These are phyloP conservation scores for Debaryomyces hansenii DNA, from an alignment of 805 yeast genomes.

Conservation along the genomic window DNA sequence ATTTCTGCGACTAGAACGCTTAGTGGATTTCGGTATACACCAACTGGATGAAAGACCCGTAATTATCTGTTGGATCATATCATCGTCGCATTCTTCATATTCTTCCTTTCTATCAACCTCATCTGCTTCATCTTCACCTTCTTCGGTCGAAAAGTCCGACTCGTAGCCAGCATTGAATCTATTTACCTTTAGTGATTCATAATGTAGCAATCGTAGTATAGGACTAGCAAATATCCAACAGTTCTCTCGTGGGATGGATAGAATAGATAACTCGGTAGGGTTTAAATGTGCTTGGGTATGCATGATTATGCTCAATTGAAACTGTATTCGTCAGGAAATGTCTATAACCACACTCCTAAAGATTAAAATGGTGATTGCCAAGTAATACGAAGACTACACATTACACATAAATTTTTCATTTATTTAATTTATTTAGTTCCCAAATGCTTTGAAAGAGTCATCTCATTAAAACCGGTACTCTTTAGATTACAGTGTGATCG, in stretches of 20 bases:
- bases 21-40: too few species aligned
- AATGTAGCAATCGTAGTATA: conserved; percentile 46
- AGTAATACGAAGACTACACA: too few species aligned
- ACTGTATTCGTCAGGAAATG: too few species aligned
- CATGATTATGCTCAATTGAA: conserved; percentile 17
- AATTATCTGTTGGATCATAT: too few species aligned
- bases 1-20: too few species aligned
- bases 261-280: conserved; percentile 45
- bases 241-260: conserved; percentile 52
- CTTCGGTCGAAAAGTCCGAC: background rate
- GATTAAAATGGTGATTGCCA: too few species aligned
- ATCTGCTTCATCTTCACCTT: conserved; percentile 17
- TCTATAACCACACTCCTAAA: too few species aligned
- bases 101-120: conserved; percentile 5
- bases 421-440: too few species aligned
- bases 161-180: conserved; percentile 3
- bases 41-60: too few species aligned
- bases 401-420: too few species aligned
- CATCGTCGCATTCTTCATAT: too few species aligned
- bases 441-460: too few species aligned
- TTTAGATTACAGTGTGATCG: background rate
- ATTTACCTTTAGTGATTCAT: conserved; percentile 24
- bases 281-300: conserved; percentile 51
- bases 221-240: conserved; percentile 57
- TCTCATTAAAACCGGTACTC: background rate